Evolutionary conservation across 805 yeast species (phyloP).

Genomic region (Candida incommunis): DNA sequence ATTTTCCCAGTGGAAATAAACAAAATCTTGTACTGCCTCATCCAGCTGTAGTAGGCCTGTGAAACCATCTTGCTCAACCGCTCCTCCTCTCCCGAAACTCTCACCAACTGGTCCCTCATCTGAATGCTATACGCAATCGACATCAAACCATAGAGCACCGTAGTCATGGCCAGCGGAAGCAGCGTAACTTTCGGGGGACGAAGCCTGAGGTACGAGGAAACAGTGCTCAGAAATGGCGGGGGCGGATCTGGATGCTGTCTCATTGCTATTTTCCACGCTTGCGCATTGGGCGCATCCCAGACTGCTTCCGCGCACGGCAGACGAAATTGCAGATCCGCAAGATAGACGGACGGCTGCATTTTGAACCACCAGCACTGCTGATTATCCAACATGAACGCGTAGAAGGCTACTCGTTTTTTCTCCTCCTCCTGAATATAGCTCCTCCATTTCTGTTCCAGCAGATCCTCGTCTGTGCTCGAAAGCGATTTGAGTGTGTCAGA

Average conservation of each 20-base stretch:
- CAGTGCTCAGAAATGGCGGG: conserved; percentile 10
- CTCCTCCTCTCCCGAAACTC: conserved; percentile 3
- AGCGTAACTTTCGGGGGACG: conserved; percentile 6
- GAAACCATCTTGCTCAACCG: conserved; percentile 6
- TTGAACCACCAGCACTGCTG: neutral
- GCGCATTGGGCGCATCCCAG: conserved; percentile 4
- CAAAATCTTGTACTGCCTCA: conserved; percentile 10
- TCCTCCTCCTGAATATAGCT: neutral
- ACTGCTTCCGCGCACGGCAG: neutral
- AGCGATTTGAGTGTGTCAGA: neutral
- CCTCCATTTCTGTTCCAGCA: conserved; percentile 1
- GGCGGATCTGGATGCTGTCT: conserved; percentile 6
- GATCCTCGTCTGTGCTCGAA: neutral
- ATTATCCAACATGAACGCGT: neutral
- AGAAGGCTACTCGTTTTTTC: neutral
- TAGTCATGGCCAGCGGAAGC: conserved; percentile 16
- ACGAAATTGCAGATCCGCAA: neutral
- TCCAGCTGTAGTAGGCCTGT: conserved; percentile 12
- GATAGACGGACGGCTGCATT: neutral
- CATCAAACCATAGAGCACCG: conserved; percentile 13
- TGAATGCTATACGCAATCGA: conserved; percentile 13
- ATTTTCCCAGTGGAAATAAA: conserved; percentile 11
- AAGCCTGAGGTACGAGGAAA: conserved; percentile 9
- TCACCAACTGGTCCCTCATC: conserved; percentile 8
- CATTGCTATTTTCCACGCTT: conserved; percentile 7